These are phyloP conservation scores for Bipolaris bicolor DNA, from an alignment of 2,329 filamentous ascomycete genomes.

Conservation along the genomic window DNA sequence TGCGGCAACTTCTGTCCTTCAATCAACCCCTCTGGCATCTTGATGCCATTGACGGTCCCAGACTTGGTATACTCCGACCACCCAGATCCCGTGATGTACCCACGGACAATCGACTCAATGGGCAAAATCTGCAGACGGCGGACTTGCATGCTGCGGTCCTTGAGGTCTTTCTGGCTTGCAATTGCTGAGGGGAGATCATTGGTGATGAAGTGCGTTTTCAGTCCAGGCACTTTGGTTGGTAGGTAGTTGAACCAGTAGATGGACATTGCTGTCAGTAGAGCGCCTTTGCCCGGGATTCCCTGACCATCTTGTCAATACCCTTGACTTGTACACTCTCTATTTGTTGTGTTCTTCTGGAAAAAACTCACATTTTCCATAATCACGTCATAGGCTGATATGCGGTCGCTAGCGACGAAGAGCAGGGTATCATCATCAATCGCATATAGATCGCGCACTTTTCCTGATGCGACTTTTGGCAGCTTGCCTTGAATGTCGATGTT, in stretches of 20 bases:
- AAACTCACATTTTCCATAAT: conserved; percentile 74
- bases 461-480: conserved; percentile 60
- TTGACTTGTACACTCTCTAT: background rate
- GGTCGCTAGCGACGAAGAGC: conserved; percentile 84
- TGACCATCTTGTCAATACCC: conserved; percentile 39
- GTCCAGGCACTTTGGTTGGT: conserved; percentile 59
- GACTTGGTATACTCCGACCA: conserved; percentile 77
- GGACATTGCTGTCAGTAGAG: conserved; percentile 69
- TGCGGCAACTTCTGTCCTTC: conserved; percentile 72
- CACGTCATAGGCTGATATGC: conserved; percentile 95
- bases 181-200: conserved; percentile 60
- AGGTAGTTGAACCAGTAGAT: conserved; percentile 72
- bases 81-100: conserved; percentile 85
- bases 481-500: conserved; percentile 45
- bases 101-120: conserved; percentile 84
- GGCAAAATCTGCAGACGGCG: conserved; percentile 76
- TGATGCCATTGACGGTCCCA: conserved; percentile 81
- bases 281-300: conserved; percentile 72
- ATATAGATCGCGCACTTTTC: conserved; percentile 85
- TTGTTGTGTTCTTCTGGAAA: background rate
- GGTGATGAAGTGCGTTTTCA: conserved; percentile 69
- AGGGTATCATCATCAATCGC: conserved; percentile 71
- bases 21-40: conserved; percentile 69
- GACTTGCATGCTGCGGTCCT: conserved; percentile 76
- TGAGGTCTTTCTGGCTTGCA: conserved; percentile 53